Evolutionary conservation across 1,139 yeast genomes (phyloP).

Genomic region (Candida albicans): DNA sequence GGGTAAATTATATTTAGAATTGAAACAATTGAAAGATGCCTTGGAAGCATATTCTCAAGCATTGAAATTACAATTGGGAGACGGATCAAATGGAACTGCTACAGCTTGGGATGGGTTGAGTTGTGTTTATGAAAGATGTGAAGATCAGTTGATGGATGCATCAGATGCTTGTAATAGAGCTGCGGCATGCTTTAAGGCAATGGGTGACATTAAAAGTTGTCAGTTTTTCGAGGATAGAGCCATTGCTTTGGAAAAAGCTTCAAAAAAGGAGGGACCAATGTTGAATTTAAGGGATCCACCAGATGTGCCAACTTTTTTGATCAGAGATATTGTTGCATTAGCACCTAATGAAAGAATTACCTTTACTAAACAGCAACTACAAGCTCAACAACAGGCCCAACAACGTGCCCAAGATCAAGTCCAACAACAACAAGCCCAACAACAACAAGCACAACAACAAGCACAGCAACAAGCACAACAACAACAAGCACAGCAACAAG

Average conservation of each 20-base stretch:
- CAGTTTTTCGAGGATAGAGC: constrained; percentile 45
- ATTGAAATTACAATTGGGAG: constrained; percentile 51
- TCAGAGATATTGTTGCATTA: constrained; percentile 50
- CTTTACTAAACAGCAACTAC: constrained; percentile 29
- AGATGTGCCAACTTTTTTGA: constrained; percentile 46
- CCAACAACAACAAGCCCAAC: constrained; percentile 14
- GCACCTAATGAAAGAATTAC: constrained; percentile 44
- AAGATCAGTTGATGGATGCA: constrained; percentile 58
- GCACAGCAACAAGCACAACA: constrained; percentile 12
- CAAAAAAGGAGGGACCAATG: constrained; percentile 42
- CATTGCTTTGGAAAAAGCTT: constrained; percentile 38
- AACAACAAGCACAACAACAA: constrained; percentile 15
- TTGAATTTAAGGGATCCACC: constrained; percentile 51
- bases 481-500: constrained; percentile 11
- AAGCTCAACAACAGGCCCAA: constrained; percentile 11
- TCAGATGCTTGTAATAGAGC: constrained; percentile 59
- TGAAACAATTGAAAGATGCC: constrained; percentile 64
- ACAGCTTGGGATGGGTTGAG: constrained; percentile 66
- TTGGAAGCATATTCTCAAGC: constrained; percentile 70
- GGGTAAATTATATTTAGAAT: constrained; percentile 57
- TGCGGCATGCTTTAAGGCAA: constrained; percentile 47
- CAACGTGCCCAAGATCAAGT: constrained; percentile 12
- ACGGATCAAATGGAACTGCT: constrained; percentile 51
- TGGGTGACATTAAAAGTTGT: constrained; percentile 47
- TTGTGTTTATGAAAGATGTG: constrained; percentile 65